Base-by-base conservation (phyloP, 192 early-diverging fungal genomes). In the Geranomyces michiganensis region DNA sequence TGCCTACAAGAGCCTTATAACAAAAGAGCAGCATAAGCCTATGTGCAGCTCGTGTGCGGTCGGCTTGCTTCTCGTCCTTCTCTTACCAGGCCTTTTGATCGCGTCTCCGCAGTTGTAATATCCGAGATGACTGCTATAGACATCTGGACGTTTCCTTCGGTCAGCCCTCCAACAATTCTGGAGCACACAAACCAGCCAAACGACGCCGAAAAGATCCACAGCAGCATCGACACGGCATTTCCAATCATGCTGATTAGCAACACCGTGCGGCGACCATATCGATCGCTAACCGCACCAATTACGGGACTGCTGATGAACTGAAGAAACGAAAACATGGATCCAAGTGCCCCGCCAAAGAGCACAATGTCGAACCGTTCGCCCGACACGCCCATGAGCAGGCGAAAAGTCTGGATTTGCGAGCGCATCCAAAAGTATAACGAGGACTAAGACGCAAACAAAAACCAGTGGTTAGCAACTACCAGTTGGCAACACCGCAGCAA, bases 81-180 rank as follows among this genome's bases (percentile, higher is more conserved):
- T n/a, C 58, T 60, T 73, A 91, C 92, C 85, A 99, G 78, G 32
- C 92, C 91, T 22, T 79, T 79, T 1, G 94, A 96, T 24, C 97
- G 73, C 0, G 84, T 89, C 65, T 88, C 81, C 0, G 83, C 79
- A 0, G 91, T 89, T 0, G 97, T 97, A 55, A 97, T 85, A 71
- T 99, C 97, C 19, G 94, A 91, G 46, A 99, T 95, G 74, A 97
- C 94, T 0, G 97, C 95, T 44, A 94, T 93, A 1, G 91, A 93
- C 48, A 99, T 87, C 79, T 99, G 97, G 17, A 99, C 94, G 71
- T 99, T 99, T 48, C 97, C 97, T 74, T 99, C 97, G 58, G 92
- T 95, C 63, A 99, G 81, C 13, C 97, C 97, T 4, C 91, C 97
- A 47, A 99, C 85, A 46, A 96, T 78, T 12, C 97, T 81, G 7